Evolutionary conservation across 2,329 filamentous ascomycete genomes (phyloP), one percentile per base, ranked within the genome.

Genomic region (Aspergillus ibericus): DNA sequence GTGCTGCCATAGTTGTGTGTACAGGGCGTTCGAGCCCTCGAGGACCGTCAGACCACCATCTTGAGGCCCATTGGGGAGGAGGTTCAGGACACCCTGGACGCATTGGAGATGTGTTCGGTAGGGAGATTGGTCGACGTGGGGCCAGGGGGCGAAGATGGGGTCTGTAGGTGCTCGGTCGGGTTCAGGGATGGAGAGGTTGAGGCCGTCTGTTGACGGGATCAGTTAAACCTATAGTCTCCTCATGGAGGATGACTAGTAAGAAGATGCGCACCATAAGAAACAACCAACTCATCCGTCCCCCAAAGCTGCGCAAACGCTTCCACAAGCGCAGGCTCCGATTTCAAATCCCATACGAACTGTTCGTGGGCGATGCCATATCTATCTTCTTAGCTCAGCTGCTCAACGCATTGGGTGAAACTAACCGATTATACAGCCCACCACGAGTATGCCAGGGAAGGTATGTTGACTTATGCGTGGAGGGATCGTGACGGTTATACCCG

Each of bases 321-420:
- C 16, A 50, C 32, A 3, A 50, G 47, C 2, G 13, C 29, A 9
- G 47, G 29, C n/a, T 50, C 47, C 10, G 47, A 50, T 15, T 50
- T 50, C 27, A 50, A 35, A 9, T 50, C 27, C 47, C 47, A 50
- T 9, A 50, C 47, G 29, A 50, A 50, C 47, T 50, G 47, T 16
- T 50, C 47, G 25, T 50, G 47, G 1, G 25, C 47, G 47, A 50
- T 15, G 10, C 47, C 47, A 10, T 50, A 32, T 10, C 47, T 50
- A 15, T 32, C 15, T 29, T 16, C 8, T 10, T 49, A 8, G 2
- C 20, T 15, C 15, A 27, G n/a, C 25, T 48, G 6, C 6, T 9
- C 10, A n/a, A 2, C n/a, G 16, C 36, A 4, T 3, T 29, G n/a
- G 15, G 4, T 2, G 0, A 35, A 15, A 35, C 29, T 32, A 9